These are phyloP conservation scores for Cyamopsis tetragonoloba DNA, from an alignment of 306 rosid genomes.

Conservation along the genomic window DNA sequence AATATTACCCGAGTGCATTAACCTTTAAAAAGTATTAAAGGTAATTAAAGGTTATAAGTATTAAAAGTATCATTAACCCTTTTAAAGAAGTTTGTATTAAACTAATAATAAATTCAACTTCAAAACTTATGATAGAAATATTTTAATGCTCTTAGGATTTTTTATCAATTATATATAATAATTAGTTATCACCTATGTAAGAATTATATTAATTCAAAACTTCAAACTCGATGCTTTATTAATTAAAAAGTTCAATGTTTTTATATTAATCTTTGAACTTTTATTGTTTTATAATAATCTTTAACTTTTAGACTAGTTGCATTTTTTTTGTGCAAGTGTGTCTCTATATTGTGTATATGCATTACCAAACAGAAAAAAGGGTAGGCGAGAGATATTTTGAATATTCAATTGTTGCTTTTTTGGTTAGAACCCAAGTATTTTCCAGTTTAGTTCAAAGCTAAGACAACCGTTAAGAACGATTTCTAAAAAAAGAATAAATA, in stretches of 20 bases:
- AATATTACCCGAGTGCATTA: too few species aligned
- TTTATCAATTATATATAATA: too few species aligned
- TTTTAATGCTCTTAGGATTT: too few species aligned
- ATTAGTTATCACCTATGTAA: too few species aligned
- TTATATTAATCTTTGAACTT: background rate
- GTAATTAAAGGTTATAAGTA: too few species aligned
- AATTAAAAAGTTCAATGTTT: background rate
- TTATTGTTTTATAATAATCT: background rate
- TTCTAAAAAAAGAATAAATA: background rate
- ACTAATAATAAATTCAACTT: too few species aligned
- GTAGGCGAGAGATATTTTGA: too few species aligned
- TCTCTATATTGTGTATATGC: background rate
- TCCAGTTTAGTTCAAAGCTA: background rate
- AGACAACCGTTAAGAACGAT: background rate
- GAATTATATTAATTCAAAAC: too few species aligned
- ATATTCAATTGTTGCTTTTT: background rate
- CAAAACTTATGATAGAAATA: too few species aligned
- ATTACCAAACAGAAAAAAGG: background rate
- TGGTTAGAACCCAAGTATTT: background rate
- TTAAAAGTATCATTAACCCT: too few species aligned
- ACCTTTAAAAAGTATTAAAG: too few species aligned
- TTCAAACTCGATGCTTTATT: background rate
- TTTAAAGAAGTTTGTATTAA: too few species aligned
- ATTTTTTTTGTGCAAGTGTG: background rate
- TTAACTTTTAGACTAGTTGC: background rate